A percentile compares a stretch with the other conserved stretches of the same genome.
phyloP scores from a whole-genome alignment of 1,284 basidiomycete species.

The Leccinum pallidistipes region DNA sequence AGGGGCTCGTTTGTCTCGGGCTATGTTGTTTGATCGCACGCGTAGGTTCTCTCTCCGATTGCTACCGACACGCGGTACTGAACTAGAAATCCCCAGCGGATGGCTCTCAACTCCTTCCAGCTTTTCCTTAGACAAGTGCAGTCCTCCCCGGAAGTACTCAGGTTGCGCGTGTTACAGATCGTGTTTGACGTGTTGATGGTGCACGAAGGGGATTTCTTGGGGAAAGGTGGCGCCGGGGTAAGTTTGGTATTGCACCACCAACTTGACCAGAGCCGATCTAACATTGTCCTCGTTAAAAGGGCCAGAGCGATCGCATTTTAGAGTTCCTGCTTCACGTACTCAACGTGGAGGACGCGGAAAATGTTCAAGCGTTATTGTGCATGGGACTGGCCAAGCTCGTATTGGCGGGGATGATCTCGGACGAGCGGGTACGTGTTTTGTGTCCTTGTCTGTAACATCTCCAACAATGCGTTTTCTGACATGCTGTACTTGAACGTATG shows the following conservation, averaged over 20 bases:
- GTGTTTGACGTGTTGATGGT: conserved; percentile 92
- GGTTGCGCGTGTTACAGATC: conserved; percentile 80
- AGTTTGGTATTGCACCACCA: background rate
- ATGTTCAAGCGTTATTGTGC: conserved; percentile 78
- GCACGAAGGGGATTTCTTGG: conserved; percentile 80
- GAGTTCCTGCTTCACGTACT: conserved; percentile 78
- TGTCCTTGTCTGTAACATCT: background rate
- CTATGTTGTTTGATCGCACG: conserved; percentile 90
- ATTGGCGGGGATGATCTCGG: conserved; percentile 79
- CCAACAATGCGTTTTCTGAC: background rate
- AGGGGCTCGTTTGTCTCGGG: conserved; percentile 84
- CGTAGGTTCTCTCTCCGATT: conserved; percentile 35
- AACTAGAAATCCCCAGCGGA: conserved; percentile 52
- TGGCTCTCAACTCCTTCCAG: conserved; percentile 90
- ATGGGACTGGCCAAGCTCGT: conserved; percentile 91
- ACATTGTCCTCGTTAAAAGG: background rate
- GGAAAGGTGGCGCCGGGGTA: conserved; percentile 54
- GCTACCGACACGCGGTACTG: background rate
- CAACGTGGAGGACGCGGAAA: conserved; percentile 72
- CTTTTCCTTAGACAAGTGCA: conserved; percentile 88
- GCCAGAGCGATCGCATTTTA: conserved; percentile 66
- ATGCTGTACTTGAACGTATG: background rate
- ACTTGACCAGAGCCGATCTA: background rate
- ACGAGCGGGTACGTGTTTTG: conserved; percentile 57
- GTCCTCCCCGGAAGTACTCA: conserved; percentile 74